Evolutionary conservation across 768 basidiomycete genomes (phyloP), one percentile per base, ranked within the genome.

Genomic region (Pleurotus sapidus): DNA sequence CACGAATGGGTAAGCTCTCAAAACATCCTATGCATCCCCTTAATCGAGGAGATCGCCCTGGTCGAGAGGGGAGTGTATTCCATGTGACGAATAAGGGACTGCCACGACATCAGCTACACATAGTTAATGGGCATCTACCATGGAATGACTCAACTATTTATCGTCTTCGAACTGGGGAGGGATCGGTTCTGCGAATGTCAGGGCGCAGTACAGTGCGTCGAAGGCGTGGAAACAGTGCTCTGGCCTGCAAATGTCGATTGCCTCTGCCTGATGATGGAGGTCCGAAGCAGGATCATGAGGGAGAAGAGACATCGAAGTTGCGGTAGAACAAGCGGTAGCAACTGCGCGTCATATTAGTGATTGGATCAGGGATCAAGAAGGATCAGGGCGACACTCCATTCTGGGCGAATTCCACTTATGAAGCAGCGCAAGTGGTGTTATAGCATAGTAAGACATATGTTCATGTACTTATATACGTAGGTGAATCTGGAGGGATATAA

Each of bases 11-110:
- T 69, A 87, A 79, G 9, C 91, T 79, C 34, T 88, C 84, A 65
- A 99, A 99, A 71, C 84, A 94, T 65, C 96, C 96, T 64, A 99
- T 98, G 74, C 96, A 99, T 47, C 96, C 96, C 53, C 96, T 77
- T 60, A 99, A 77, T 58, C 83, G 78, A 46, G 84, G 77, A 18
- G 81, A 68, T 57, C 83, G 81, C 30, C 84, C 85, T 17, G 83
- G 74, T 57, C 82, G 84, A 57, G 78, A 78, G 30, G 83, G 78
- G 58, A 81, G 82, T 46, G 84, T 88, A 72, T 93, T 95, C 95
- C 95, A 99, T 5, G 96, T 98, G 30, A 98, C 93, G 71, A 99
- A 99, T 56, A 99, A 78, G 11, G 95, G 94, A 72, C 93, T 94
- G 61, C 45, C 37, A 49, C 30, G 45, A 14, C 38, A 20, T 40